These are phyloP conservation scores for Gracilaria gracilis DNA, from an alignment of 23 red algal genomes.

Conservation along the genomic window DNA sequence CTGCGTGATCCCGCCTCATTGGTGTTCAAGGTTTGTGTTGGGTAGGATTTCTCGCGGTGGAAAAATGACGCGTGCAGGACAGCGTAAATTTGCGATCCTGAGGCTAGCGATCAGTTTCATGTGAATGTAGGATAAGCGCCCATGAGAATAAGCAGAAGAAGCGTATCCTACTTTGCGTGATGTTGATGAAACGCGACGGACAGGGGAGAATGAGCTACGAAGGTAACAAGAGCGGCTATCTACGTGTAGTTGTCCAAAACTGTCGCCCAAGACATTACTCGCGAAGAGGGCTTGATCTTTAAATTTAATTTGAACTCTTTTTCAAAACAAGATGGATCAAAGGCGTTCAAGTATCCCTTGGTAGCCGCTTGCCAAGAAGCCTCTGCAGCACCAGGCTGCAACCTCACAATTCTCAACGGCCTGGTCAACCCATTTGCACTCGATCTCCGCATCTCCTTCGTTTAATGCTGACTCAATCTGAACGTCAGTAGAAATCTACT, in stretches of 20 bases:
- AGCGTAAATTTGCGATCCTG: not conserved
- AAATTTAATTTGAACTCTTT: not conserved
- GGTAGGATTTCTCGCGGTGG: not conserved
- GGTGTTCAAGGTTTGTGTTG: not conserved
- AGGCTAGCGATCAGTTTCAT: not conserved
- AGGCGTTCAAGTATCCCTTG: not conserved
- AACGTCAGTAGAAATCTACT: not conserved
- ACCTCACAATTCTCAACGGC: too few species aligned
- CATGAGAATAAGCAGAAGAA: not conserved
- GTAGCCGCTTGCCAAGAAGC: not conserved
- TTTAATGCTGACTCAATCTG: not conserved
- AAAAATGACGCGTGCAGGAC: not conserved
- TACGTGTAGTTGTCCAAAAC: too few species aligned
- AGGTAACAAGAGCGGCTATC: too few species aligned
- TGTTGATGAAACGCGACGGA: too few species aligned
- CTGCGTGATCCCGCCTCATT: constrained; percentile 38
- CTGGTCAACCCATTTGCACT: not conserved
- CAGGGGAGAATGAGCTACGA: too few species aligned
- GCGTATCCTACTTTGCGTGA: not conserved
- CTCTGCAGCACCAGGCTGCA: too few species aligned
- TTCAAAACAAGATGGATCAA: not conserved
- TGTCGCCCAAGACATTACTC: too few species aligned
- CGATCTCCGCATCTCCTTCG: not conserved
- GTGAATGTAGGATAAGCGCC: not conserved
- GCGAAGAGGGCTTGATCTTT: not conserved